Evolutionary conservation across 2,329 filamentous ascomycete genomes (phyloP), one percentile per base, ranked within the genome.

Genomic region (Ophiostoma sp.): DNA sequence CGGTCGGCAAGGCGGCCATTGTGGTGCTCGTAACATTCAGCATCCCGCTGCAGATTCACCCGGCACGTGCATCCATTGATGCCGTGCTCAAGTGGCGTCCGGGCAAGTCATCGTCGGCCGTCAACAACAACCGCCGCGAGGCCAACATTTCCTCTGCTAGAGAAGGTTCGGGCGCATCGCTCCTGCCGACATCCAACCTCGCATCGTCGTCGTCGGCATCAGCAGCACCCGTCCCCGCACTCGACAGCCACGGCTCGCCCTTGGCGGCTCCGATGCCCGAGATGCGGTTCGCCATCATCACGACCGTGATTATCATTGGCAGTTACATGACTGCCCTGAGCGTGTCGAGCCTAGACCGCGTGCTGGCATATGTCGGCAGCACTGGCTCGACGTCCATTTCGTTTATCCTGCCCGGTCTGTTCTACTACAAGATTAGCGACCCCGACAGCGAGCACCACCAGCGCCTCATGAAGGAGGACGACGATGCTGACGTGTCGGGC

Each of bases 401-500:
- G 72, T 99, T 99, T 78, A 98, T 99, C 74, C 85, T 99, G 0
- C 95, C 95, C 0, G 95, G 95, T 0, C 81, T 99, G 4, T 99
- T 99, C 79, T 99, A 98, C 80, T 99, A 98, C 82, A 98, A 98
- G 80, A 98, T 99, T 72, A 96, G 93, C 15, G 89, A 92, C 33
- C 95, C 95, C 0, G 90, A 97, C 70, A 94, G 92, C 64, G 86
- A 89, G 36, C 88, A 94, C 73, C 93, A 97, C 75, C 94, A 97
- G 78, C 87, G 90, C 17, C 83, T 98, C 11, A 83, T 93, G 73
- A 98, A 98, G 78, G 93, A 95, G 76, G 93, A 97, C 74, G 95
- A 98, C 75, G 92, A 94, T 73, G 88, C 89, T n/a, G 83, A 86
- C 52, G 90, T 91, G 17, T 39, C 20, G n/a, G 62, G 62, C 35